Conservation (phyloP, 2,329 filamentous ascomycete species). For the Tolypocladium pustulatum region DNA sequence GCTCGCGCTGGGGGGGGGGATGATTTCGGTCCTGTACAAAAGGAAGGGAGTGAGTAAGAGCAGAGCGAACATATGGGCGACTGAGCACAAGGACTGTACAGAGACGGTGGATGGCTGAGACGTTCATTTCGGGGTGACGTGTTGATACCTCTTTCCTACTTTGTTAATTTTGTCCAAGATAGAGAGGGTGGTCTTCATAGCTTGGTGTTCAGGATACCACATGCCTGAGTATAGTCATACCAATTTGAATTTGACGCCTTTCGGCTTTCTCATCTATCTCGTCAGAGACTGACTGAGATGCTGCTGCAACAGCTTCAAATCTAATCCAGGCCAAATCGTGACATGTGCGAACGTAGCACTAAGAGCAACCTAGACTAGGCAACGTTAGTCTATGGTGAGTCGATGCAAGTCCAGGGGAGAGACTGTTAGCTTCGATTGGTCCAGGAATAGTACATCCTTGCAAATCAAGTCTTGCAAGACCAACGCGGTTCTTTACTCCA, state of each 20-base stretch:
- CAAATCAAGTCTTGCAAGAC: background rate
- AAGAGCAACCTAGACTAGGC: too few relatives aligned
- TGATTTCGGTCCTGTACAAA: background rate
- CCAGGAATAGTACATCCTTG: background rate
- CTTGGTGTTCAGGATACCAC: slow-evolving; percentile 26
- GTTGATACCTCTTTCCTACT: slow-evolving; percentile 8
- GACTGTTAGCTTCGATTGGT: too few relatives aligned
- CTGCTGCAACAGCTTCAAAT: too few relatives aligned
- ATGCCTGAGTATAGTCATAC: slow-evolving; percentile 1
- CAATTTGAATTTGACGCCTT: background rate
- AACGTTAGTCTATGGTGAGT: too few relatives aligned
- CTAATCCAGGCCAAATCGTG: too few relatives aligned
- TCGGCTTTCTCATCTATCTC: background rate
- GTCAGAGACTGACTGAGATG: background rate
- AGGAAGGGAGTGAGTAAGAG: background rate
- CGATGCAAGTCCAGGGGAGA: too few relatives aligned
- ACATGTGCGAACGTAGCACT: too few relatives aligned
- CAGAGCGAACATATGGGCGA: background rate
- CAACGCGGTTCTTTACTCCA: background rate
- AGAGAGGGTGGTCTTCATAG: slow-evolving; percentile 8
- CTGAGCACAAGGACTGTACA: background rate
- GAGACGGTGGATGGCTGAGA: background rate
- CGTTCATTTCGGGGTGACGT: background rate
- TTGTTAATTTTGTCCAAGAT: background rate
- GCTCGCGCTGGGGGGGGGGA: background rate